A percentile compares a stretch with the other conserved stretches of the same genome.
phyloP scores from a whole-genome alignment of 192 early-diverging fungal genomes.

The Linnemannia exigua region DNA sequence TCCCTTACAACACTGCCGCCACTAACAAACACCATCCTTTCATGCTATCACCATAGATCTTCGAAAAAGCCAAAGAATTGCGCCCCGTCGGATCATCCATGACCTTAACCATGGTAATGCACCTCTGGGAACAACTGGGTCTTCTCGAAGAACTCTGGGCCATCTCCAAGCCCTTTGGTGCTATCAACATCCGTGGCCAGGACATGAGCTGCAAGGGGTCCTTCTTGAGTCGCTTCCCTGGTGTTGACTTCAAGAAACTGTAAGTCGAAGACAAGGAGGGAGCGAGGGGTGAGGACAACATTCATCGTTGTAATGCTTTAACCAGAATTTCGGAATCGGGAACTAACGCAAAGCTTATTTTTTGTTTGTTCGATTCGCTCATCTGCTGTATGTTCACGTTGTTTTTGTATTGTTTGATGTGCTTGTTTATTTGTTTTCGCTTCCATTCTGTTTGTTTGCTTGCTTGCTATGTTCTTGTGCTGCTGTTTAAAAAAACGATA shows the following conservation, averaged over 20 bases:
- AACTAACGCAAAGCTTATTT: no score
- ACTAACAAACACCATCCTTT: no score
- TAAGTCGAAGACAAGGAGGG: not conserved
- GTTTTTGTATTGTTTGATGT: no score
- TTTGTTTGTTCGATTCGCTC: no score
- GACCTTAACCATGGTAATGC: not conserved
- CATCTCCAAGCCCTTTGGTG: constrained; percentile 31
- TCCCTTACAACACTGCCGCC: no score
- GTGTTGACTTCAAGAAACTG: constrained; percentile 4
- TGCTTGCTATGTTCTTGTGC: no score
- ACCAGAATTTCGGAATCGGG: no score
- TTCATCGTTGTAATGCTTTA: no score
- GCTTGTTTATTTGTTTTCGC: not conserved
- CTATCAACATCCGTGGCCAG: constrained; percentile 14
- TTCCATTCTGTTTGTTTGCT: not conserved
- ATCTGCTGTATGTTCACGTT: no score
- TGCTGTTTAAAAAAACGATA: no score
- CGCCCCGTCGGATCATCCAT: constrained; percentile 28
- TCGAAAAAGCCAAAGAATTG: constrained; percentile 31
- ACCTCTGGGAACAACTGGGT: constrained; percentile 34
- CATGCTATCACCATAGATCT: constrained; percentile 2
- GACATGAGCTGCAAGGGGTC: constrained; percentile 10
- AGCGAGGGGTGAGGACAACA: no score
- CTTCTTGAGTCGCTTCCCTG: not conserved
- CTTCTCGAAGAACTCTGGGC: not conserved